Base-by-base conservation (phyloP, 495 filamentous ascomycete genomes). In the Pyrenopolyporus hunteri region DNA sequence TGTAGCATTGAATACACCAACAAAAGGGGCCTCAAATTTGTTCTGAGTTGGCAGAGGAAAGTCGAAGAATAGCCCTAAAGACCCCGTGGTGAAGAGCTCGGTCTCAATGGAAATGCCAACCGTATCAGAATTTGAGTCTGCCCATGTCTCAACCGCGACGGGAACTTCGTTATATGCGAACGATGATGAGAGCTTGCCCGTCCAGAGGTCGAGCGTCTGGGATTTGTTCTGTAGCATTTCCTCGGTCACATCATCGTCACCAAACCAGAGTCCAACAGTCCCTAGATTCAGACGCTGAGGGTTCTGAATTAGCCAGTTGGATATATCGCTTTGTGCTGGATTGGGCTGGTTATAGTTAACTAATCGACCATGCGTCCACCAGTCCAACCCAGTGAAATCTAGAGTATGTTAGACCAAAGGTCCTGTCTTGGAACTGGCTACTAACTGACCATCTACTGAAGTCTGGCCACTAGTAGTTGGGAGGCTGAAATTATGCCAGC, bases 401-500 rank as follows among this genome's bases (percentile, higher is more conserved):
- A 22, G 9, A 19, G 0, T 4, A 36, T 17, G 13, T 58, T 58
- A 66, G 57, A 40, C 14, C 19, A 29, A 4, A 23, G 28, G 10
- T 51, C 10, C 33, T 1, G 7, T 5, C 1, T 22, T 1, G 3
- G n/a, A 26, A 7, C 37, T 48, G 10, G 29, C n/a, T 55, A 7
- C n/a, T 4, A n/a, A 57, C 69, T 26, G 51, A 76, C 72, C 74
- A 25, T 72, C 60, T 7, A 74, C 50, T 6, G 69, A 74, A 2
- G 73, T 77, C 43, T 78, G 77, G 7, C 68, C 66, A 10, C 57
- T 53, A 0, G 75, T 77, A 11, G 74, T 79, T 2, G 82, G 81
- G 26, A 83, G 65, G 16, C 79, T 82, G 58, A 80, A 80, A 62
- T 84, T 84, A 72, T 84, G 81, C 82, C 81, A 84, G 6, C 80